These are phyloP conservation scores for Epichloe aotearoae DNA, from an alignment of 2,329 filamentous ascomycete genomes.

Conservation along the genomic window DNA sequence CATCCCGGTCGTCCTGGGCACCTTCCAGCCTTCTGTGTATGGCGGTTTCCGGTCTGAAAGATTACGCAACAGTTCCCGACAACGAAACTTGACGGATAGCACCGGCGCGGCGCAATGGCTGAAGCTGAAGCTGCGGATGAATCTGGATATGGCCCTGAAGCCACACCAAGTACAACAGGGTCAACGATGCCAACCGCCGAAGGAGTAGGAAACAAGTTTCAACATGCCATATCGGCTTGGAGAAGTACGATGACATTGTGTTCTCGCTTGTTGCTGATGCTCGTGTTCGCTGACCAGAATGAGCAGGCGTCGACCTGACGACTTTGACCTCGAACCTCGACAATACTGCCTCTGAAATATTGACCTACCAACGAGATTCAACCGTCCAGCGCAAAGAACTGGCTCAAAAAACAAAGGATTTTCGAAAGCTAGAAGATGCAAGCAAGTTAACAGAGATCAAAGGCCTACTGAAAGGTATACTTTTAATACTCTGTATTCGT, in stretches of 20 bases:
- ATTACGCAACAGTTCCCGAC: not conserved
- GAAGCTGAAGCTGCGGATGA: constrained; percentile 20
- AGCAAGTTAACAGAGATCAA: constrained; percentile 83
- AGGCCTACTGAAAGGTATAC: constrained; percentile 64
- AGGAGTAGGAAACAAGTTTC: constrained; percentile 74
- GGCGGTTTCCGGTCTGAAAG: not conserved
- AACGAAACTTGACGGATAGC: not conserved
- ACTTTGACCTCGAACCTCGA: constrained; percentile 76
- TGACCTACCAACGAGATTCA: constrained; percentile 86
- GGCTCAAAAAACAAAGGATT: constrained; percentile 98
- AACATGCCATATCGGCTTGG: constrained; percentile 92
- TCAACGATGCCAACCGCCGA: constrained; percentile 24
- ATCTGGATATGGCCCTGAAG: constrained; percentile 16
- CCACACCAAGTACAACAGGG: constrained; percentile 13
- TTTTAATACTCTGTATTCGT: not conserved
- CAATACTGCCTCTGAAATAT: constrained; percentile 87
- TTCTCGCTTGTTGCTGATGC: not conserved
- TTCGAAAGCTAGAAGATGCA: constrained; percentile 82
- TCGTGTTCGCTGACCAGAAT: not conserved
- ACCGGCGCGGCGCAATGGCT: constrained; percentile 14
- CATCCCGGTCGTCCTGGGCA: not conserved
- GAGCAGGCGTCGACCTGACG: constrained; percentile 71
- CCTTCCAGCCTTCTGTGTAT: not conserved
- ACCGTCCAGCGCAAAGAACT: constrained; percentile 92
- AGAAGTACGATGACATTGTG: constrained; percentile 48